A percentile compares a stretch with the other conserved stretches of the same genome.
phyloP scores from a whole-genome alignment of 2,329 filamentous ascomycete genomes.

The Cladosporium sphaerospermum region DNA sequence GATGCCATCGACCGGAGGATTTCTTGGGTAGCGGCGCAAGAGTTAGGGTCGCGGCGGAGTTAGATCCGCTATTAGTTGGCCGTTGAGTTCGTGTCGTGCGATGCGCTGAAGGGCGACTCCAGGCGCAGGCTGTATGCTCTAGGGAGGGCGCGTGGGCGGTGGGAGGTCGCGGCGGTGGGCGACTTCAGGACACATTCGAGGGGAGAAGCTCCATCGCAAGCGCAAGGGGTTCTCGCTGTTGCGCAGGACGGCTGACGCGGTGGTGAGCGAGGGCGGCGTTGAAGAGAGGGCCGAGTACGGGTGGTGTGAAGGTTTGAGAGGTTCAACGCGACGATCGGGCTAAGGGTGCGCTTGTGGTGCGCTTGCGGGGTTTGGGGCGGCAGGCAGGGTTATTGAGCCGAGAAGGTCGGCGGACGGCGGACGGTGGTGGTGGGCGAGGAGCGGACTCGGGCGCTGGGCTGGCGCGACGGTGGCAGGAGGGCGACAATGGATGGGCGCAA shows the following conservation, averaged over 20 bases:
- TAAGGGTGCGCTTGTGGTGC: background rate
- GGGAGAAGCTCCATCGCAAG: background rate
- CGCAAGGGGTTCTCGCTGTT: too few species aligned
- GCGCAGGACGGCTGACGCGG: background rate
- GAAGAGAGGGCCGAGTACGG: background rate
- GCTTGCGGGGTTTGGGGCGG: background rate
- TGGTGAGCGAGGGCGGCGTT: background rate
- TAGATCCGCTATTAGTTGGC: background rate
- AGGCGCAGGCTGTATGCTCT: background rate
- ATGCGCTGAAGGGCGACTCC: constrained; percentile 1
- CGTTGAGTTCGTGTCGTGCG: background rate
- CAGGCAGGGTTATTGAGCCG: background rate
- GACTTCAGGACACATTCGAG: background rate
- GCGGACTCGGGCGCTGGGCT: too few species aligned
- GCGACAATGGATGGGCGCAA: too few species aligned
- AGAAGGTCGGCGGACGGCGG: background rate
- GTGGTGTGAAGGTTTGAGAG: background rate
- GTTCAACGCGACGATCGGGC: background rate
- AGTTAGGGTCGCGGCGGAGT: background rate
- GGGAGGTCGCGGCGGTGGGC: background rate
- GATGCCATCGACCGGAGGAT: constrained; percentile 34
- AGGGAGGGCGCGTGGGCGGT: background rate
- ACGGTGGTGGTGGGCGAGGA: too few species aligned
- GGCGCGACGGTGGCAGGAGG: too few species aligned
- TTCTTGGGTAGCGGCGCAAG: constrained; percentile 4